Conservation (phyloP, 768 basidiomycete genomes). For the Mycena chlorophos region DNA sequence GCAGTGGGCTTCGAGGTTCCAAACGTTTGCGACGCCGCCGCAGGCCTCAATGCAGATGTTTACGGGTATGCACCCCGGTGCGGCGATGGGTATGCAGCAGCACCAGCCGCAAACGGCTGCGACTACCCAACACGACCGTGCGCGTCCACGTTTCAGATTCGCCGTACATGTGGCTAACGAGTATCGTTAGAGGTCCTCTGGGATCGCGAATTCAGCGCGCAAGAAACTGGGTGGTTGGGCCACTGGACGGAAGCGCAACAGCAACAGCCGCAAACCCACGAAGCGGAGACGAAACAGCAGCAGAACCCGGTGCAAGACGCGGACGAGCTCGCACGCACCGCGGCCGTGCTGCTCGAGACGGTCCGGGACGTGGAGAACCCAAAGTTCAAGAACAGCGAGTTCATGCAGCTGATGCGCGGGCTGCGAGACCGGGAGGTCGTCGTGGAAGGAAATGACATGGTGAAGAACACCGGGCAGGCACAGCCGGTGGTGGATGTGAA, state of each 20-base stretch:
- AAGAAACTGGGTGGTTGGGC: constrained; percentile 48
- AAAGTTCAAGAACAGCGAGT: constrained; percentile 84
- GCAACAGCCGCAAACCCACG: constrained; percentile 7
- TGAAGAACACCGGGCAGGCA: constrained; percentile 48
- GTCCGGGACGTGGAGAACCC: constrained; percentile 74
- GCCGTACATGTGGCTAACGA: not conserved
- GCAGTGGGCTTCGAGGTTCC: constrained; percentile 43
- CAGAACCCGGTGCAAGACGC: constrained; percentile 39
- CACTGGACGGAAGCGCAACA: too few relatives aligned
- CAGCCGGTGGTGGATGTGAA: constrained; percentile 48
- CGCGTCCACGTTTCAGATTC: constrained; percentile 21
- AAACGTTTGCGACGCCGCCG: constrained; percentile 38
- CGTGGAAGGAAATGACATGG: constrained; percentile 78
- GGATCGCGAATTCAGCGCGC: constrained; percentile 67
- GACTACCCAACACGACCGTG: constrained; percentile 44
- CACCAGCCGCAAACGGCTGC: constrained; percentile 27
- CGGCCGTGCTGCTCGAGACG: constrained; percentile 74
- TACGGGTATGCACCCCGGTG: too few relatives aligned
- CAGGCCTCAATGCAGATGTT: constrained; percentile 41
- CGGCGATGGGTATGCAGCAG: constrained; percentile 21
- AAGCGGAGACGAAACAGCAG: constrained; percentile 26
- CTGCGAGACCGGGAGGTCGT: constrained; percentile 76
- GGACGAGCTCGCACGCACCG: constrained; percentile 80
- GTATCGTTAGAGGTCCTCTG: constrained; percentile 46
- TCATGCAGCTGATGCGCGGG: constrained; percentile 84